Evolutionary conservation across 2,329 filamentous ascomycete genomes (phyloP), one percentile per base, ranked within the genome.

Genomic region (Fusarium caatingaense): DNA sequence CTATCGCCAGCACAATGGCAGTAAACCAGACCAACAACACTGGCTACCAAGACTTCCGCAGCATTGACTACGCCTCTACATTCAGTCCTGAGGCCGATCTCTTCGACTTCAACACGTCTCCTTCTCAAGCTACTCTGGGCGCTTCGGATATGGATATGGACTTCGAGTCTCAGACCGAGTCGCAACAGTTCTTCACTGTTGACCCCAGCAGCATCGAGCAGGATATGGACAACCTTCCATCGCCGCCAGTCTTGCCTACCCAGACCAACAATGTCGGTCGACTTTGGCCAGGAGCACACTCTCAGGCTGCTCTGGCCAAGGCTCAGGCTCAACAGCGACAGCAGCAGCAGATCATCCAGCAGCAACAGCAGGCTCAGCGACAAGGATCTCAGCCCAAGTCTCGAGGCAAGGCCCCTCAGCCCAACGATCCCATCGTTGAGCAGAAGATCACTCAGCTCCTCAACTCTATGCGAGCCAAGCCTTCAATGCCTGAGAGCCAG

Each of bases 381-480:
- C 79, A 90, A 69, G 85, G 86, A 65, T 78, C 80, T 60, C 81
- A 83, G 74, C 76, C 74, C 47, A 83, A 82, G 79, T 74, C 84
- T 53, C 85, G 86, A 42, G 76, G 79, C 65, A 88, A 88, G 82
- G 79, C 80, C 56, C 79, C 81, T 50, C 85, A 85, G 74, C 83
- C 85, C 16, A 83, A 87, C 13, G 91, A 94, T 75, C 90, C 91
- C 15, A 86, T 92, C 34, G 90, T 93, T 10, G 94, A 98, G 81
- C 93, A 98, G 82, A 97, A 94, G 80, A 98, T 98, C 73, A 93
- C 93, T 25, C 93, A 96, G 78, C 88, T 98, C 6, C 86, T 98
- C 34, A 94, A 95, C 82, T 93, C 94, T 56, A 97, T 98, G 91
- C 90, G 94, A 73, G 89, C 93, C 72, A 93, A 92, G 80, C 84